Evolutionary conservation across 305 asterid species (phyloP).

Genomic region (Fraxinus greggii): DNA sequence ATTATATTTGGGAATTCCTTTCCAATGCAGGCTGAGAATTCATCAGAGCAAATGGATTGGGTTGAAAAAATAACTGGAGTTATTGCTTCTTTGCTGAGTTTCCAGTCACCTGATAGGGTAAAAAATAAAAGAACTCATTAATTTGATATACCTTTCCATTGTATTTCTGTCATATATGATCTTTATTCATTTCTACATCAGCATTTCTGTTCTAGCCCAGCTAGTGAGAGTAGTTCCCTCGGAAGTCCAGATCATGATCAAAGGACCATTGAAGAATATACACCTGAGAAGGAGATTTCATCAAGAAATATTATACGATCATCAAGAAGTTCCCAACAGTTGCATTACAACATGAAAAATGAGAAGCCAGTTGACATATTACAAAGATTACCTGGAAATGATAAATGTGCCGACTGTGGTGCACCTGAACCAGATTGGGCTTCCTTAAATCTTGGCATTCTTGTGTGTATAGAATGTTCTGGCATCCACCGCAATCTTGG

Average conservation of each 20-base stretch:
- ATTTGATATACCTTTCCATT: background rate
- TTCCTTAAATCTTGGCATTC: conserved; percentile 86
- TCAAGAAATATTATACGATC: conserved; percentile 50
- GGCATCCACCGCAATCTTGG: conserved; percentile 96
- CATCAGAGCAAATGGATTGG: conserved; percentile 68
- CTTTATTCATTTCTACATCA: conserved; percentile 29
- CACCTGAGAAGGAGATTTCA: conserved; percentile 45
- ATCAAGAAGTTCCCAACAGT: conserved; percentile 52
- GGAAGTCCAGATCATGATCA: conserved; percentile 57
- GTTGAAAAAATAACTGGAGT: conserved; percentile 67
- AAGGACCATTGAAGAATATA: conserved; percentile 43
- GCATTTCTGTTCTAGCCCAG: conserved; percentile 57
- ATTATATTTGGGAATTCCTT: conserved; percentile 8
- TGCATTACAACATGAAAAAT: conserved; percentile 35
- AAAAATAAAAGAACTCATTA: conserved; percentile 13
- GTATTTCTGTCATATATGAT: conserved; percentile 19
- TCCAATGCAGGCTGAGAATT: conserved; percentile 58
- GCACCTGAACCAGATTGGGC: conserved; percentile 97
- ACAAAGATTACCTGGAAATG: conserved; percentile 75
- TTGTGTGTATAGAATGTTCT: conserved; percentile 88
- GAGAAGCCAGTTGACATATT: conserved; percentile 61
- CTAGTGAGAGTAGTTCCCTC: conserved; percentile 51
- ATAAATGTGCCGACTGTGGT: conserved; percentile 96
- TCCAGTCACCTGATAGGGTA: conserved; percentile 63
- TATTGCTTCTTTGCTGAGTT: conserved; percentile 57